phyloP scores from a whole-genome alignment of 495 filamentous ascomycete genomes.

The Penicillium fimorum region DNA sequence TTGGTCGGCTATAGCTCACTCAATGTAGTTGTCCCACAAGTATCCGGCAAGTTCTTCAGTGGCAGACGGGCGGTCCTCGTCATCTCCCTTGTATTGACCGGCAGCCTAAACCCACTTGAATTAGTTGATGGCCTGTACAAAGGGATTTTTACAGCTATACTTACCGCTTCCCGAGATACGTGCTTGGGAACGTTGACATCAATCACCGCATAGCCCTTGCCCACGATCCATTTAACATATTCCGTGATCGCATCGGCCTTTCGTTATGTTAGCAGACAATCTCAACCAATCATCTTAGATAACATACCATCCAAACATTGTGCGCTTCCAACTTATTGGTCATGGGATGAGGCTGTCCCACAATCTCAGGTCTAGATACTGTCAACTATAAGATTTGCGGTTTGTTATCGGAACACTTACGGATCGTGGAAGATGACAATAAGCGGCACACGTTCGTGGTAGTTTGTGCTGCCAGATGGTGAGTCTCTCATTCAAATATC shows the following conservation, averaged over 20 bases:
- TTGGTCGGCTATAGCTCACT: conserved; percentile 42
- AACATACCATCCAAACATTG: conserved; percentile 80
- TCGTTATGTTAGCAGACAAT: conserved; percentile 37
- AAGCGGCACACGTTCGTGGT: conserved; percentile 52
- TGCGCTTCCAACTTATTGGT: conserved; percentile 74
- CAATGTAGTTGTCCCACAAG: conserved; percentile 96
- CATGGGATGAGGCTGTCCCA: conserved; percentile 63
- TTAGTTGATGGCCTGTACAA: background rate
- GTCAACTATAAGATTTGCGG: background rate
- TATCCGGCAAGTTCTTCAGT: conserved; percentile 78
- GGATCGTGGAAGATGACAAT: conserved; percentile 81
- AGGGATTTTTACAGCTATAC: background rate
- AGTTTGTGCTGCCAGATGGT: conserved; percentile 48
- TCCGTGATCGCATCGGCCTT: conserved; percentile 75
- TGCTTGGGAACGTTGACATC: conserved; percentile 86
- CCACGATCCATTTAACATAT: conserved; percentile 79
- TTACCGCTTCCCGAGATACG: conserved; percentile 46
- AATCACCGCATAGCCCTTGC: conserved; percentile 72
- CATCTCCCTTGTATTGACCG: conserved; percentile 42
- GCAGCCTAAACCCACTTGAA: conserved; percentile 32
- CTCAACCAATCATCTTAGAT: conserved; percentile 4
- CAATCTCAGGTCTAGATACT: conserved; percentile 62
- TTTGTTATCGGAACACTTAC: conserved; percentile 47
- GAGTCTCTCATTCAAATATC: background rate
- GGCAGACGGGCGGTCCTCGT: conserved; percentile 45